phyloP scores from a whole-genome alignment of 1,284 basidiomycete genomes.

The Cutaneotrichosporon cyanovorans region DNA sequence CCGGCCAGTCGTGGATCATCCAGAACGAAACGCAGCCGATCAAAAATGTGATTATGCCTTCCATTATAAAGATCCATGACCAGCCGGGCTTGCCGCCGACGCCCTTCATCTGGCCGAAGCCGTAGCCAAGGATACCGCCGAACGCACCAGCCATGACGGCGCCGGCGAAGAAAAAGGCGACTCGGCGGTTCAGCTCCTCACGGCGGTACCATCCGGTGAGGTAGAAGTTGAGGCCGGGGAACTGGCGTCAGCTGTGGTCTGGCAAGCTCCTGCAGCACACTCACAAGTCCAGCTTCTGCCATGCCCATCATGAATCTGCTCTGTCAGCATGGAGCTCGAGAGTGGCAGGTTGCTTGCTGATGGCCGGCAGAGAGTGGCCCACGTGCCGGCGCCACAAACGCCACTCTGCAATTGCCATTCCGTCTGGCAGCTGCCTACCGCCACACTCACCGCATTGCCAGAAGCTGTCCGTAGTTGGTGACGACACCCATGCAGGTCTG shows the following conservation, averaged over 20 bases:
- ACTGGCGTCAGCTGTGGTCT: constrained; percentile 5
- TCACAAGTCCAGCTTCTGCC: constrained; percentile 35
- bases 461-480: constrained; percentile 40
- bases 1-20: constrained; percentile 48
- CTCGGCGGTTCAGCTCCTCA: constrained; percentile 41
- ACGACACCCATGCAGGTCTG: constrained; percentile 47
- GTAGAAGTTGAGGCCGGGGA: constrained; percentile 46
- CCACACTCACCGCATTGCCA: constrained; percentile 32
- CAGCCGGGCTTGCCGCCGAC: constrained; percentile 47
- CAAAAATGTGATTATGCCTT: constrained; percentile 45
- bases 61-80: constrained; percentile 49
- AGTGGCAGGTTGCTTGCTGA: too few relatives aligned
- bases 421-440: too few relatives aligned
- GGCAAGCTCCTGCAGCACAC: too few relatives aligned
- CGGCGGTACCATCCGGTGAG: constrained; percentile 47
- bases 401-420: too few relatives aligned
- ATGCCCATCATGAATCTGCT: constrained; percentile 39
- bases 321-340: too few relatives aligned
- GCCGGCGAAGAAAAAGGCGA: constrained; percentile 48
- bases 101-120: constrained; percentile 25
- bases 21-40: constrained; percentile 39
- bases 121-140: constrained; percentile 44
- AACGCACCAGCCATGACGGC: constrained; percentile 47
- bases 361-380: too few relatives aligned
- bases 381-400: too few relatives aligned